A percentile compares a stretch with the other conserved stretches of the same genome.
phyloP scores from a whole-genome alignment of 2,329 filamentous ascomycete genomes.

The Neopestalotiopsis sp. region DNA sequence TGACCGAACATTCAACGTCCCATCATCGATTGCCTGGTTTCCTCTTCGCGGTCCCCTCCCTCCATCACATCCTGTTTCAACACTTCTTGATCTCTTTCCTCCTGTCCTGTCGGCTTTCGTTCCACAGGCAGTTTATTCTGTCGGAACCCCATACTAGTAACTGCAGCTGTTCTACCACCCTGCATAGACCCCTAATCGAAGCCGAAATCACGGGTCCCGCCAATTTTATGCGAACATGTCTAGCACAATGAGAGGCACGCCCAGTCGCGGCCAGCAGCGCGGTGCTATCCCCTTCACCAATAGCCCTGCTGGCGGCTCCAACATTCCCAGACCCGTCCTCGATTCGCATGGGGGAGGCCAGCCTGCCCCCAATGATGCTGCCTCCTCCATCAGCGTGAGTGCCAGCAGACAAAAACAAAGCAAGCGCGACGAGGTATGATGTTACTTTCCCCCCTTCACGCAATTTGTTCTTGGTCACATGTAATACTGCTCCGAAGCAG shows the following conservation, averaged over 20 bases:
- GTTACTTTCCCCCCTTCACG: slow-evolving; percentile 15
- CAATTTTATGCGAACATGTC: slow-evolving; percentile 50
- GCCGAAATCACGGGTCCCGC: slow-evolving; percentile 25
- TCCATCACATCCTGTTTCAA: background rate
- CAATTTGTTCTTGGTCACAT: background rate
- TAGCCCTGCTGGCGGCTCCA: slow-evolving; percentile 64
- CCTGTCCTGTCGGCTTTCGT: background rate
- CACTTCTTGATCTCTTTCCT: background rate
- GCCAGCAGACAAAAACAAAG: slow-evolving; percentile 95
- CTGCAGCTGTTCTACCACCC: background rate
- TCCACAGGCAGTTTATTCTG: background rate
- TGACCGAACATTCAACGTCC: background rate
- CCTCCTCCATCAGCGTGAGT: slow-evolving; percentile 69
- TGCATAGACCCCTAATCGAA: slow-evolving; percentile 16
- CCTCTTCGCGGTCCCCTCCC: background rate
- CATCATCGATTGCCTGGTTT: background rate
- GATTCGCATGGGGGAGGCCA: slow-evolving; percentile 47
- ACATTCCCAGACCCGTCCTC: slow-evolving; percentile 74
- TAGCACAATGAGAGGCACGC: slow-evolving; percentile 72
- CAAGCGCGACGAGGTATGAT: slow-evolving; percentile 94
- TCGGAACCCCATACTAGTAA: background rate
- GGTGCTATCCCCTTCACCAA: slow-evolving; percentile 61
- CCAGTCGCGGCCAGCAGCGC: slow-evolving; percentile 64
- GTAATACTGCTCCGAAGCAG: background rate
- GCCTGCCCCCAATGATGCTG: slow-evolving; percentile 62